These are phyloP conservation scores for Ochetophila trinervis DNA, from an alignment of 306 rosid genomes.

Conservation along the genomic window DNA sequence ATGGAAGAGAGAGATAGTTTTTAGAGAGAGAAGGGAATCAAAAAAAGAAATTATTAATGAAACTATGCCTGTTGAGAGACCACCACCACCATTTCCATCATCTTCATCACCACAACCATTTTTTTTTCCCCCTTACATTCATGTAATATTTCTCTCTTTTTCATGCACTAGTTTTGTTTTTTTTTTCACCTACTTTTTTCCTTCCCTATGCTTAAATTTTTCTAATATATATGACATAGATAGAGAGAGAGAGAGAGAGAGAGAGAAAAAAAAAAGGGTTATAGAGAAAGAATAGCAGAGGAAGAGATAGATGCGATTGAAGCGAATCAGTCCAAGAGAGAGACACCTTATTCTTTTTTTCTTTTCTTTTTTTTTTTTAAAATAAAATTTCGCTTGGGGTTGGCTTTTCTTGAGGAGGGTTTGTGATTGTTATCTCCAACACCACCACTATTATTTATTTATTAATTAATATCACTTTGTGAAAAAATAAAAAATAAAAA, in stretches of 20 bases:
- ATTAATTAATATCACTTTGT: neutral
- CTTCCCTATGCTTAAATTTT: constrained; percentile 6
- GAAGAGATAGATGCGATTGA: constrained; percentile 66
- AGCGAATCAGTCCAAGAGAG: constrained; percentile 82
- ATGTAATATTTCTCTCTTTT: neutral
- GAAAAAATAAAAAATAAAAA: neutral
- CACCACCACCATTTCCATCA: constrained; percentile 24
- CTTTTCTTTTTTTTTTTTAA: constrained; percentile 6
- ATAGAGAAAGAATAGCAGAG: constrained; percentile 17
- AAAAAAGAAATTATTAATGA: constrained; percentile 22
- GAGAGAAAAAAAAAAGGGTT: constrained; percentile 7
- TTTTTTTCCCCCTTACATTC: constrained; percentile 11
- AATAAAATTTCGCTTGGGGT: constrained; percentile 46
- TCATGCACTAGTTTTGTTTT: constrained; percentile 21
- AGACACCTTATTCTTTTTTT: constrained; percentile 55
- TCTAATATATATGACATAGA: constrained; percentile 17
- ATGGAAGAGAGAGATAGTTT: constrained; percentile 15
- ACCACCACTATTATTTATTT: constrained; percentile 8
- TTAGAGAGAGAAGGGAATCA: constrained; percentile 23
- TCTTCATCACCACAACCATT: constrained; percentile 29
- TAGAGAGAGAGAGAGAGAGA: constrained; percentile 20
- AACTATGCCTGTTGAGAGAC: constrained; percentile 26
- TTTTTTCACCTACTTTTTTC: constrained; percentile 40
- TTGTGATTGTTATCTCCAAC: constrained; percentile 39
- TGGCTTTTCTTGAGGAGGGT: constrained; percentile 47